Conservation (phyloP, 805 yeast species). For the Candida corydali region DNA sequence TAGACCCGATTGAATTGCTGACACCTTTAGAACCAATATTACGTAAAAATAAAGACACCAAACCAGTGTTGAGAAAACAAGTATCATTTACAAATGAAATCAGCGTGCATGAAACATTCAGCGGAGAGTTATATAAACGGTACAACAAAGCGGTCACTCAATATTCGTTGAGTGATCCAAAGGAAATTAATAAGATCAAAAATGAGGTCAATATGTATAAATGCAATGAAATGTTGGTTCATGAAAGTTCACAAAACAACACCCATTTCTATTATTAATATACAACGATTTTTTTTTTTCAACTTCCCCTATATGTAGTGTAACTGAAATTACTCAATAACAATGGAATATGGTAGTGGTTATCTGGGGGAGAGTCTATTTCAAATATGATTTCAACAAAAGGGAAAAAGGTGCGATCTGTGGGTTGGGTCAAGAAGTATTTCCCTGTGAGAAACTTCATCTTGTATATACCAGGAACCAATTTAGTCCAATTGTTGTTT, state of each 20-base stretch:
- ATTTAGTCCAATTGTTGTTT: slow-evolving; percentile 20
- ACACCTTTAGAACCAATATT: neutral
- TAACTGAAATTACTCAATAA: slow-evolving; percentile 82
- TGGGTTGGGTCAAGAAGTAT: slow-evolving; percentile 44
- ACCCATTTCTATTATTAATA: slow-evolving; percentile 59
- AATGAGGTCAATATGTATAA: slow-evolving; percentile 63
- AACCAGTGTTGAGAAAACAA: slow-evolving; percentile 14
- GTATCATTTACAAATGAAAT: slow-evolving; percentile 47
- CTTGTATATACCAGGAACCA: slow-evolving; percentile 65
- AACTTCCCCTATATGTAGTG: slow-evolving; percentile 87
- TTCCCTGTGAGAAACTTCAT: slow-evolving; percentile 73
- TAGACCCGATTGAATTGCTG: neutral
- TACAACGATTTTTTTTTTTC: neutral
- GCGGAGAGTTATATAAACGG: slow-evolving; percentile 51
- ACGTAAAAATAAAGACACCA: neutral
- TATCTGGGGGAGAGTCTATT: slow-evolving; percentile 61
- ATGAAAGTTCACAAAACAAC: slow-evolving; percentile 52
- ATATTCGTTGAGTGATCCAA: slow-evolving; percentile 47
- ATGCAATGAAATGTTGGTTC: slow-evolving; percentile 63
- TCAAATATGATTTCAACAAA: slow-evolving; percentile 76
- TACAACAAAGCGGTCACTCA: slow-evolving; percentile 50
- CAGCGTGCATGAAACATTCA: slow-evolving; percentile 48
- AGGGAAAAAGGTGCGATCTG: slow-evolving; percentile 68
- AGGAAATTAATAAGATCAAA: slow-evolving; percentile 51
- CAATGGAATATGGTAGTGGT: slow-evolving; percentile 88